A percentile compares a stretch with the other conserved stretches of the same genome.
These are phyloP conservation scores for Flaveria sonorensis DNA, from an alignment of 129 eudicot species.

Conservation along the genomic window DNA sequence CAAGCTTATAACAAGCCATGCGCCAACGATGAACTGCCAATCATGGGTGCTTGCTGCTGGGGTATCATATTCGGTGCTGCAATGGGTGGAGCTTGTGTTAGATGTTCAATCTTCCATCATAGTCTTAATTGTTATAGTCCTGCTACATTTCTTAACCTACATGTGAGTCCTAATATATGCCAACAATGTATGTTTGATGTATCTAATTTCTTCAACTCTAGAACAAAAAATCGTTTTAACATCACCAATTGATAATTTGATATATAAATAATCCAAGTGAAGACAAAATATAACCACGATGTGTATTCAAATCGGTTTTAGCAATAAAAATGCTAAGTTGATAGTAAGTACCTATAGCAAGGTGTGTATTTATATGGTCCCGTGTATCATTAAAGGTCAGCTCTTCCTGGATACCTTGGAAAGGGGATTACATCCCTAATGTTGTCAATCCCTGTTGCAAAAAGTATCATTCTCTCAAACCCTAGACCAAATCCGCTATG, in stretches of 20 bases:
- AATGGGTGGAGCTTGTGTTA: background rate
- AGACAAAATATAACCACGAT: constrained; percentile 8
- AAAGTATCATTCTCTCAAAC: constrained; percentile 89
- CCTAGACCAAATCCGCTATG: constrained; percentile 95
- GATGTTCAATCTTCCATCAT: background rate
- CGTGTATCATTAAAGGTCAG: constrained; percentile 57
- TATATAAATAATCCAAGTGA: background rate
- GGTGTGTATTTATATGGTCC: constrained; percentile 1
- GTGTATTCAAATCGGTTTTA: constrained; percentile 7
- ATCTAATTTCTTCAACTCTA: background rate
- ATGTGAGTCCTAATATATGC: background rate
- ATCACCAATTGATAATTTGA: background rate
- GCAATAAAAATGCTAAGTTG: background rate
- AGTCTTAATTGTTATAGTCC: background rate
- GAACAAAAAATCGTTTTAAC: background rate
- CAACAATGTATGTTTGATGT: background rate
- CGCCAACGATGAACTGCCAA: constrained; percentile 63
- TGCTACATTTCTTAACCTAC: background rate
- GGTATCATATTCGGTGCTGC: background rate
- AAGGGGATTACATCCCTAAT: constrained; percentile 94
- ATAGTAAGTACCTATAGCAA: background rate
- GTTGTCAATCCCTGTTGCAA: constrained; percentile 94
- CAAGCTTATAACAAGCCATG: constrained; percentile 83
- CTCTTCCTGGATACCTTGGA: constrained; percentile 94
- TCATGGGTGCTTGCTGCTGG: constrained; percentile 22